phyloP scores from a whole-genome alignment of 1,284 basidiomycete species.

The Irpex rosettiformis region DNA sequence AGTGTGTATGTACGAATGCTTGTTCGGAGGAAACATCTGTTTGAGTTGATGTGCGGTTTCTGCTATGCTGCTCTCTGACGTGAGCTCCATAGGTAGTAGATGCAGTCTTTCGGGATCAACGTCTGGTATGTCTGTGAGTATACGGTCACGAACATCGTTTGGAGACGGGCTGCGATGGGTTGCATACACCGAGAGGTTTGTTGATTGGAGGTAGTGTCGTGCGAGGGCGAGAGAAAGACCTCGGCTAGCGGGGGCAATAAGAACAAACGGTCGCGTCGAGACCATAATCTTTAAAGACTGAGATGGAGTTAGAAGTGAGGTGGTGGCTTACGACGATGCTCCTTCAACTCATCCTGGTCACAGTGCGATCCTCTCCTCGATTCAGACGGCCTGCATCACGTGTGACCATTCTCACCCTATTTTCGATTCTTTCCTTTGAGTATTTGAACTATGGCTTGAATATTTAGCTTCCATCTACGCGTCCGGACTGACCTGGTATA shows the following conservation, averaged over 20 bases:
- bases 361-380: no score
- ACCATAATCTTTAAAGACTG: not conserved
- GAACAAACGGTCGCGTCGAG: conserved; percentile 34
- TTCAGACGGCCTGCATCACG: not conserved
- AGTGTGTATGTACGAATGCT: conserved; percentile 39
- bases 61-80: conserved; percentile 47
- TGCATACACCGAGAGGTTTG: conserved; percentile 49
- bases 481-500: no score
- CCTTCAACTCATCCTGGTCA: not conserved
- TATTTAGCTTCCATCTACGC: no score
- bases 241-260: conserved; percentile 45
- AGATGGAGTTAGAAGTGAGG: not conserved
- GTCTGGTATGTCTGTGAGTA: conserved; percentile 39
- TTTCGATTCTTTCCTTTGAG: no score
- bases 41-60: conserved; percentile 41
- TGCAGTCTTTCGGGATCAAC: conserved; percentile 44
- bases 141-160: conserved; percentile 35
- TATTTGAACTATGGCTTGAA: no score
- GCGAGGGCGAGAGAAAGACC: conserved; percentile 55
- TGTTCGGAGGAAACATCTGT: conserved; percentile 18
- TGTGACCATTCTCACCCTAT: not conserved
- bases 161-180: conserved; percentile 44
- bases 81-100: conserved; percentile 47
- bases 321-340: not conserved
- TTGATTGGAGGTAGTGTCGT: conserved; percentile 49